A percentile compares a stretch with the other conserved stretches of the same genome.
Evolutionary conservation across 1,284 basidiomycete genomes (phyloP).

Genomic region (Mycosarcoma maydis): DNA sequence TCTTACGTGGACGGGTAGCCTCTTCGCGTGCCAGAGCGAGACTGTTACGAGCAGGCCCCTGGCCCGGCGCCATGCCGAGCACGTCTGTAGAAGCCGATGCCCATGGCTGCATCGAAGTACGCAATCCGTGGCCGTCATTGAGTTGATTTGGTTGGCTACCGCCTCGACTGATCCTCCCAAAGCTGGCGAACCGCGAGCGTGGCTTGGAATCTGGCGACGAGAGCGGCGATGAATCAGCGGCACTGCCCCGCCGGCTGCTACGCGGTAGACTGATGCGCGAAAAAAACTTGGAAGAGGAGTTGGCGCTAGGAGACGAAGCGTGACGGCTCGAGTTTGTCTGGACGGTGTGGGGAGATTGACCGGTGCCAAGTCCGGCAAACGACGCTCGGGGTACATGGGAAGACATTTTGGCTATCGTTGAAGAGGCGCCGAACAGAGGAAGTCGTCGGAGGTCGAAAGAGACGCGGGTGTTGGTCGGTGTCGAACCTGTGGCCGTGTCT

Average conservation of each 20-base stretch:
- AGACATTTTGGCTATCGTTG: slow-evolving; percentile 21
- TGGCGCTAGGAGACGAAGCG: slow-evolving; percentile 6
- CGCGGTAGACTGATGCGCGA: slow-evolving; percentile 33
- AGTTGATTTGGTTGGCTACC: slow-evolving; percentile 2
- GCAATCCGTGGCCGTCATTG: slow-evolving; percentile 10
- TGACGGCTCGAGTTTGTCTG: slow-evolving; percentile 7
- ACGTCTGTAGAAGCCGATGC: slow-evolving; percentile 46
- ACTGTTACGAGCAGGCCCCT: slow-evolving; percentile 25
- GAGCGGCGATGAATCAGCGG: slow-evolving; percentile 14
- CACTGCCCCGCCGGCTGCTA: slow-evolving; percentile 29
- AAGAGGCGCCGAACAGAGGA: slow-evolving; percentile 8
- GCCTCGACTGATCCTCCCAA: slow-evolving; percentile 17
- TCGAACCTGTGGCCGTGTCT: background rate
- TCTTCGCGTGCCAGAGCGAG: slow-evolving; percentile 29
- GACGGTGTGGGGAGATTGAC: slow-evolving; percentile 6
- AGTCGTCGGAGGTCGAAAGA: slow-evolving; percentile 31
- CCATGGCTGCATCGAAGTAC: slow-evolving; percentile 38
- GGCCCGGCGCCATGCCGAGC: slow-evolving; percentile 4
- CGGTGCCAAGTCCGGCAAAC: slow-evolving; percentile 17
- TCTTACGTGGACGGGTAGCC: slow-evolving; percentile 32
- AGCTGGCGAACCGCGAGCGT: slow-evolving; percentile 31
- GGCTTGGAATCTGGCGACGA: slow-evolving; percentile 18
- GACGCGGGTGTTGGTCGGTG: slow-evolving; percentile 10
- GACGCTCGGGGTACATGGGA: slow-evolving; percentile 9
- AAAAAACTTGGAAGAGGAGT: slow-evolving; percentile 28